A percentile compares a stretch with the other conserved stretches of the same genome.
Conservation (phyloP, 768 basidiomycete species). For the Chiua virens region DNA sequence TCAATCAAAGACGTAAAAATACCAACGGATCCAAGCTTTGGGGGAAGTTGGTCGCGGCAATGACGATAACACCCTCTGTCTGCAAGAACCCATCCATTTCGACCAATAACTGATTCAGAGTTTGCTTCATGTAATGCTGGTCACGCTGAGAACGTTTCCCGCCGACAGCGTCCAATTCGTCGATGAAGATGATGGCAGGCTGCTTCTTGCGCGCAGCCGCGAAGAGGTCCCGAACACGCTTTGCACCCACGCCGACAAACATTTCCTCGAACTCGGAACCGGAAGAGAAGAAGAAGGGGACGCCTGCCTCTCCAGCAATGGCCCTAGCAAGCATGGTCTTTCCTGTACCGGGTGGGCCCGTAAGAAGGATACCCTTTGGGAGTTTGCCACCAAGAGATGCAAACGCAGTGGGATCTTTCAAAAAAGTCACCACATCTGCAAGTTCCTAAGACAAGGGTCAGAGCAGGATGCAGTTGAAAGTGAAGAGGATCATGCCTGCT, state of each 20-base stretch:
- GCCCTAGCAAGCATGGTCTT: conserved; percentile 85
- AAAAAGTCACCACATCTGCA: conserved; percentile 91
- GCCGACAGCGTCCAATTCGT: conserved; percentile 93
- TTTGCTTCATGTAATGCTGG: conserved; percentile 90
- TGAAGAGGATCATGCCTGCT: conserved; percentile 58
- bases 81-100: conserved; percentile 98
- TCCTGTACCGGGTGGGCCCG: conserved; percentile 93
- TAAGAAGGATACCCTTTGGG: conserved; percentile 89
- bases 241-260: conserved; percentile 94
- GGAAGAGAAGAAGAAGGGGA: conserved; percentile 96
- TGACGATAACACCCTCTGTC: conserved; percentile 91
- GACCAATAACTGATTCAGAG: conserved; percentile 92
- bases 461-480: neutral
- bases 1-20: conserved; percentile 1
- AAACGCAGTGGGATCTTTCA: conserved; percentile 91
- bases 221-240: conserved; percentile 93
- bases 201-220: conserved; percentile 91
- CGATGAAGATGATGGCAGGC: conserved; percentile 98
- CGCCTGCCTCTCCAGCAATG: conserved; percentile 96
- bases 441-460: conserved; percentile 61
- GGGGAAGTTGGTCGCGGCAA: conserved; percentile 98
- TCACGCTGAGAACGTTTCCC: conserved; percentile 82
- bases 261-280: conserved; percentile 99
- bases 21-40: conserved; percentile 87
- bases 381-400: conserved; percentile 90